Evolutionary conservation across 192 early-diverging fungal species (phyloP).

Genomic region (Coemansia reversa): DNA sequence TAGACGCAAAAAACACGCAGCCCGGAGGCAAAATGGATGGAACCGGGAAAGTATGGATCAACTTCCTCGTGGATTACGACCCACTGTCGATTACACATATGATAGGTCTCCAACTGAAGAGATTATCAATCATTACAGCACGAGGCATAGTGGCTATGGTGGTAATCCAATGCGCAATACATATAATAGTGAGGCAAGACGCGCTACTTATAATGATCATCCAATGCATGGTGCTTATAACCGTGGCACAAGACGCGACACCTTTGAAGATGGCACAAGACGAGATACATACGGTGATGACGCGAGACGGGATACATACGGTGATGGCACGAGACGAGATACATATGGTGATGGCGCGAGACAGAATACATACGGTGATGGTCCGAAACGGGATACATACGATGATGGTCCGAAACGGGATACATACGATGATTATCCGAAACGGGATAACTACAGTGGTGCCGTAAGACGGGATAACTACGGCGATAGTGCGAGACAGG

Average conservation of each 20-base stretch:
- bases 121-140: constrained; percentile 10
- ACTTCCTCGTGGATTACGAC: constrained; percentile 4
- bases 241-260: not conserved
- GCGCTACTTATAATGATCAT: not conserved
- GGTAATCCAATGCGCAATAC: not conserved
- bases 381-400: too few relatives aligned
- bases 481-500: not conserved
- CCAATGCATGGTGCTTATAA: not conserved
- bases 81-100: not conserved
- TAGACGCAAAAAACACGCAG: constrained; percentile 5
- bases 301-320: not conserved
- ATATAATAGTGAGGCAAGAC: not conserved
- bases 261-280: not conserved
- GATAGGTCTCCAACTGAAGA: constrained; percentile 1
- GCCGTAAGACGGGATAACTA: too few relatives aligned
- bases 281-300: not conserved
- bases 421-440: too few relatives aligned
- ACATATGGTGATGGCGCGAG: not conserved
- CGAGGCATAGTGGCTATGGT: not conserved
- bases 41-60: constrained; percentile 1
- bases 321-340: not conserved
- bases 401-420: too few relatives aligned
- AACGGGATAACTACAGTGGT: too few relatives aligned
- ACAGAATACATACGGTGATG: not conserved
- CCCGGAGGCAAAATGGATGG: constrained; percentile 7